These are phyloP conservation scores for Podaxis pistillaris DNA, from an alignment of 768 basidiomycete species.

Conservation along the genomic window DNA sequence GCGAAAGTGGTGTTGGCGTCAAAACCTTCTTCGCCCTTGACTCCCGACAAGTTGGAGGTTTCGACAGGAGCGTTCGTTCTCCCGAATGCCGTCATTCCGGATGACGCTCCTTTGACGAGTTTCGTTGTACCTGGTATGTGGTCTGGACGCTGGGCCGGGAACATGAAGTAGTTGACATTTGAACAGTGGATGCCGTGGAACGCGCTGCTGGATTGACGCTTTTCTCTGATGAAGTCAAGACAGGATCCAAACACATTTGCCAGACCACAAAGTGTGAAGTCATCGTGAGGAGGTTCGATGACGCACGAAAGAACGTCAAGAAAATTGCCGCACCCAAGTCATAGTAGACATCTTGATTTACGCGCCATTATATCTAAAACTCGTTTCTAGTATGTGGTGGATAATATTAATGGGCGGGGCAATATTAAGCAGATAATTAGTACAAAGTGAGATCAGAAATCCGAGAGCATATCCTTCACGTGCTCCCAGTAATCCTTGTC, in stretches of 20 bases:
- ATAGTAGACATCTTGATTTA: slow-evolving; percentile 8
- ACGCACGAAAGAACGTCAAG: slow-evolving; percentile 70
- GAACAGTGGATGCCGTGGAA: slow-evolving; percentile 87
- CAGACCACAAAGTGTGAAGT: slow-evolving; percentile 86
- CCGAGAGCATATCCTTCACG: slow-evolving; percentile 80
- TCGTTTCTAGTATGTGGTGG: neutral
- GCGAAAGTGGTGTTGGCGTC: slow-evolving; percentile 91
- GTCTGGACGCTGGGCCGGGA: neutral
- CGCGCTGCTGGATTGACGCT: slow-evolving; percentile 82
- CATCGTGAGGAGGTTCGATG: slow-evolving; percentile 87
- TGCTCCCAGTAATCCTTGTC: slow-evolving; percentile 70
- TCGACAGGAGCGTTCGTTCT: slow-evolving; percentile 93
- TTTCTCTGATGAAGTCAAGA: slow-evolving; percentile 82
- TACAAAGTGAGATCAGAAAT: slow-evolving; percentile 37
- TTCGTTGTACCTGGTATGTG: slow-evolving; percentile 80
- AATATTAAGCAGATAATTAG: slow-evolving; percentile 20
- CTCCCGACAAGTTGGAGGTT: slow-evolving; percentile 69
- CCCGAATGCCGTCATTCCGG: slow-evolving; percentile 90
- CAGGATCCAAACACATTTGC: slow-evolving; percentile 81
- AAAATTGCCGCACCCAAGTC: slow-evolving; percentile 52
- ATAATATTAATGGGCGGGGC: slow-evolving; percentile 3
- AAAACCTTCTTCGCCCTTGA: slow-evolving; percentile 69
- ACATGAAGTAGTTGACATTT: neutral
- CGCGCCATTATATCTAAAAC: neutral
- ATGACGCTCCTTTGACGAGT: slow-evolving; percentile 72